Percentiles rank a stretch among this genome's conserved stretches.
Evolutionary conservation across 768 basidiomycete species (phyloP).

Genomic region (Termitomyces sp.): DNA sequence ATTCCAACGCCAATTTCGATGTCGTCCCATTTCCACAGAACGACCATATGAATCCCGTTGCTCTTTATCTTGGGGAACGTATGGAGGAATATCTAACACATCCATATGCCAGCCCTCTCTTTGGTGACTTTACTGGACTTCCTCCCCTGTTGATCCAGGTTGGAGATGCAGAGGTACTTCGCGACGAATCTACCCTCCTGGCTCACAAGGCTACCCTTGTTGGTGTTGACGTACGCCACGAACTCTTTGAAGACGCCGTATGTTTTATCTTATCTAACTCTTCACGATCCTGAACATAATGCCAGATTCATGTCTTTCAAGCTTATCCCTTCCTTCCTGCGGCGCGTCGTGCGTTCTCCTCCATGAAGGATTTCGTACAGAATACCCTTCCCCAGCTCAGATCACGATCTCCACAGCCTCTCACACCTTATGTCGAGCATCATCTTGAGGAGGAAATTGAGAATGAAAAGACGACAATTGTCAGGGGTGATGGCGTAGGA

Average conservation of each 20-base stretch:
- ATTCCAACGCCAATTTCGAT: constrained; percentile 85
- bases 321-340: constrained; percentile 76
- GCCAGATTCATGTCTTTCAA: constrained; percentile 88
- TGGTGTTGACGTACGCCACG: constrained; percentile 84
- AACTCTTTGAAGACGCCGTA: constrained; percentile 90
- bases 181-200: constrained; percentile 88
- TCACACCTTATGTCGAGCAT: constrained; percentile 55
- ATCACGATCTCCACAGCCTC: constrained; percentile 45
- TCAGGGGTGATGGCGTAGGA: constrained; percentile 73
- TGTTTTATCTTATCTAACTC: constrained; percentile 25
- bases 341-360: constrained; percentile 63
- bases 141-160: constrained; percentile 91
- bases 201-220: constrained; percentile 90
- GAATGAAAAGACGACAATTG: constrained; percentile 62
- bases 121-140: constrained; percentile 82
- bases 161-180: constrained; percentile 93
- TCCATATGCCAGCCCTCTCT: constrained; percentile 94
- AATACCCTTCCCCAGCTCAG: constrained; percentile 55
- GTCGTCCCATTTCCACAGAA: constrained; percentile 75
- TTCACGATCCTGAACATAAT: constrained; percentile 7
- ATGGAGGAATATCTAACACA: constrained; percentile 86
- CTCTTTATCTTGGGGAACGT: constrained; percentile 86
- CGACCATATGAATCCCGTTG: constrained; percentile 90
- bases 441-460: constrained; percentile 70
- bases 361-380: constrained; percentile 69